Evolutionary conservation across 345 rosid genomes (phyloP).

Genomic region (Kernera saxatilis): DNA sequence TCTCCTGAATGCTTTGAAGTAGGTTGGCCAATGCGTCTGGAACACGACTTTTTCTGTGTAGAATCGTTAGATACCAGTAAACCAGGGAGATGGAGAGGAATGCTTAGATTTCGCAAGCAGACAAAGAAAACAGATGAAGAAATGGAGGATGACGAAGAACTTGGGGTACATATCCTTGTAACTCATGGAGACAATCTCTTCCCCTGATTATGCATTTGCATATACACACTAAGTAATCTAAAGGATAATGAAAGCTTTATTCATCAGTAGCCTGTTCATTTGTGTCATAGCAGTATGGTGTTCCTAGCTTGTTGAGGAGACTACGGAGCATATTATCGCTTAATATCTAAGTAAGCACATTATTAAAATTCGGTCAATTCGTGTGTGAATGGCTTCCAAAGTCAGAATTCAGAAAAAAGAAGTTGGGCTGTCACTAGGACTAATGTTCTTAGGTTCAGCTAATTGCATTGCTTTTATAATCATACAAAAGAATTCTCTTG

Average conservation of each 20-base stretch:
- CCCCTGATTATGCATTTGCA: constrained; percentile 21
- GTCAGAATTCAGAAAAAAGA: not conserved
- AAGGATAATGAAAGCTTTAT: constrained; percentile 5
- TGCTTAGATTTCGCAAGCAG: constrained; percentile 14
- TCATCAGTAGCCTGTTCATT: constrained; percentile 22
- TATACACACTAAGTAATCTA: constrained; percentile 12
- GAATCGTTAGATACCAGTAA: constrained; percentile 29
- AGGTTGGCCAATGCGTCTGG: constrained; percentile 84
- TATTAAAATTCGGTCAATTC: constrained; percentile 6
- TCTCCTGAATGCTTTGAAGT: constrained; percentile 76
- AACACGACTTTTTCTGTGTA: constrained; percentile 62
- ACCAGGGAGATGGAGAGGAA: constrained; percentile 19
- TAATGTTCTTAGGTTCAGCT: not conserved
- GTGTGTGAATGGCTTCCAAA: not conserved
- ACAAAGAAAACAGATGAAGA: constrained; percentile 37
- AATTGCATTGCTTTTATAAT: constrained; percentile 12
- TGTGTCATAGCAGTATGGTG: constrained; percentile 23
- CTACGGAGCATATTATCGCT: constrained; percentile 21
- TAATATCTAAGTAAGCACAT: constrained; percentile 30
- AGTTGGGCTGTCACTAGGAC: constrained; percentile 5
- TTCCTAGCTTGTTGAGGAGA: constrained; percentile 36
- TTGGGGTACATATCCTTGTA: constrained; percentile 41
- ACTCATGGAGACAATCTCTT: constrained; percentile 3
- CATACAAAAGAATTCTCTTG: not conserved
- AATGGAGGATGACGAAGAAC: constrained; percentile 56